These are phyloP conservation scores for Penicillium sp. DNA, from an alignment of 2,329 filamentous ascomycete genomes.

Conservation along the genomic window DNA sequence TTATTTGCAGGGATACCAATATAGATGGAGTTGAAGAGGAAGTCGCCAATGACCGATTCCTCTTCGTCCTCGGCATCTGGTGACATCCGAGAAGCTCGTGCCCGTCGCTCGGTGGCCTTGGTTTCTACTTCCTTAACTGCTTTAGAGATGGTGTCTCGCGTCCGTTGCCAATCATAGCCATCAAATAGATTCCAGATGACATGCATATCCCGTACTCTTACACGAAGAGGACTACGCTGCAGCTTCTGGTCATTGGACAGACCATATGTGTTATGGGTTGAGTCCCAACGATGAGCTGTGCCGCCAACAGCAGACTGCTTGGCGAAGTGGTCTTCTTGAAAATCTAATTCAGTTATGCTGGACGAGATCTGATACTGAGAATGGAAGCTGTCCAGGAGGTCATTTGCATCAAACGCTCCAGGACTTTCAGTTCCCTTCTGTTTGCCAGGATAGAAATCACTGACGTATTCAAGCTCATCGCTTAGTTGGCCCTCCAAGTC, in stretches of 20 bases:
- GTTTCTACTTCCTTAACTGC: slow-evolving; percentile 85
- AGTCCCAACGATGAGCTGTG: slow-evolving; percentile 78
- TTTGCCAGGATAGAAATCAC: slow-evolving; percentile 54
- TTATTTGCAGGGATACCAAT: slow-evolving; percentile 86
- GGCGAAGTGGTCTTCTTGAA: slow-evolving; percentile 77
- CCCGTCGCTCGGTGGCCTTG: slow-evolving; percentile 73
- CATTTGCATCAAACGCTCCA: slow-evolving; percentile 38
- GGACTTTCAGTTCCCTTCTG: slow-evolving; percentile 39
- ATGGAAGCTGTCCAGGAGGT: slow-evolving; percentile 53
- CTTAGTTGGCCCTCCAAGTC: slow-evolving; percentile 39
- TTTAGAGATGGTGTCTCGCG: slow-evolving; percentile 80
- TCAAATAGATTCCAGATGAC: slow-evolving; percentile 98
- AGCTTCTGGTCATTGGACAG: slow-evolving; percentile 62
- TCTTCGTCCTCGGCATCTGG: slow-evolving; percentile 64
- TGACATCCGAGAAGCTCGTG: slow-evolving; percentile 57
- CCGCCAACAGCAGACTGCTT: slow-evolving; percentile 61
- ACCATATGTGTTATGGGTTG: slow-evolving; percentile 72
- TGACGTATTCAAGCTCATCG: slow-evolving; percentile 53
- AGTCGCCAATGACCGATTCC: slow-evolving; percentile 86
- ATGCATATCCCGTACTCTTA: slow-evolving; percentile 82
- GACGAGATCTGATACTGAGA: slow-evolving; percentile 56
- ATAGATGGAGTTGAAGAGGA: slow-evolving; percentile 98
- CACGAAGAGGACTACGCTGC: slow-evolving; percentile 68
- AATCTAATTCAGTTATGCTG: slow-evolving; percentile 64
- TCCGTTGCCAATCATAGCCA: slow-evolving; percentile 93